Percentiles rank a stretch among this genome's conserved stretches.
Evolutionary conservation across 768 basidiomycete genomes (phyloP).

Genomic region (Cystofilobasidium ferigula): DNA sequence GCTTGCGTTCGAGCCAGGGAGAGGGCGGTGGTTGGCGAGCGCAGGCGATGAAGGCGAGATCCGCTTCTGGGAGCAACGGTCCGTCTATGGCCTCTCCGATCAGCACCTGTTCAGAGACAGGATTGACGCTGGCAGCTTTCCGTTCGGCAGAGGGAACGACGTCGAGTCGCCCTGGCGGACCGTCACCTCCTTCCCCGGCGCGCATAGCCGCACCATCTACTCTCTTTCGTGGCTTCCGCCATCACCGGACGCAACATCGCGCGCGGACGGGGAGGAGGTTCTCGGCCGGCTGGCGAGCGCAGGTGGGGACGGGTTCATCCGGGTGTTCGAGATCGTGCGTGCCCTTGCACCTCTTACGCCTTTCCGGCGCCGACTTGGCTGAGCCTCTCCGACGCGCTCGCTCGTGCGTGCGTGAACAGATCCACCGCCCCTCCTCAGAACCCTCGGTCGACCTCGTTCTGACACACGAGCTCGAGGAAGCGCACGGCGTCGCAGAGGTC

Average conservation of each 20-base stretch:
- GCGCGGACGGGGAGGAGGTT: constrained; percentile 27
- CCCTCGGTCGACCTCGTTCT: constrained; percentile 34
- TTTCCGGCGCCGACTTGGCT: neutral
- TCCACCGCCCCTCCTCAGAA: neutral
- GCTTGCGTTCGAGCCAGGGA: constrained; percentile 62
- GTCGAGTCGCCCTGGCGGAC: constrained; percentile 15
- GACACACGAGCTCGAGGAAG: constrained; percentile 50
- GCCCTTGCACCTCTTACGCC: neutral
- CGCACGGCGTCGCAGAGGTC: constrained; percentile 75
- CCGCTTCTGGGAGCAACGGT: constrained; percentile 64
- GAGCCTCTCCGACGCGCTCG: neutral
- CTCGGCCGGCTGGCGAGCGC: constrained; percentile 77
- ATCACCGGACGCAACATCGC: constrained; percentile 26
- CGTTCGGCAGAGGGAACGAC: neutral
- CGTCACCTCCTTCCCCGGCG: neutral
- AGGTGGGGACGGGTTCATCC: constrained; percentile 73
- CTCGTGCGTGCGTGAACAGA: neutral
- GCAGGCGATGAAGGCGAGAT: constrained; percentile 76
- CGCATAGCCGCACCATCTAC: constrained; percentile 52
- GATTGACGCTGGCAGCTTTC: neutral
- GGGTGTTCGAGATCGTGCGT: constrained; percentile 59
- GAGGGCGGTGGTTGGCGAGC: constrained; percentile 67
- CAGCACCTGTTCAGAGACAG: no score
- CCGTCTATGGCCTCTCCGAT: constrained; percentile 12
- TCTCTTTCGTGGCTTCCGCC: constrained; percentile 57